Evolutionary conservation across 1,139 yeast species (phyloP).

Genomic region (Schizosaccharomyces versatilis): DNA sequence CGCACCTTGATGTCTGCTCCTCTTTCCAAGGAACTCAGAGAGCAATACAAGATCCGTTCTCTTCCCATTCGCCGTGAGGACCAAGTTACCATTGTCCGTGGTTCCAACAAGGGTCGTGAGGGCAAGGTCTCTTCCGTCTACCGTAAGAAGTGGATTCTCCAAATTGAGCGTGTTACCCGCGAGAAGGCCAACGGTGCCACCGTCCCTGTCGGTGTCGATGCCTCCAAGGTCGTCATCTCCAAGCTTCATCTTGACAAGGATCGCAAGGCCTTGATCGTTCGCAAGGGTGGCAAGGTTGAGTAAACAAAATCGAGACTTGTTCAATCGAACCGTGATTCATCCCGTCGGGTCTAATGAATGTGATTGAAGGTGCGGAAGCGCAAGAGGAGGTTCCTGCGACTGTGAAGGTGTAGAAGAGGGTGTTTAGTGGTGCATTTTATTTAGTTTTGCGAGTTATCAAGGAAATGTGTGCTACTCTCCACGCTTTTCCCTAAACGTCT

Average conservation of each 20-base stretch:
- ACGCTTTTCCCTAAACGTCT: background rate
- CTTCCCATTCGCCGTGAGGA: constrained; percentile 98
- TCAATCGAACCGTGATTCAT: background rate
- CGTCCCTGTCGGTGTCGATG: constrained; percentile 91
- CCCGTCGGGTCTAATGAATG: background rate
- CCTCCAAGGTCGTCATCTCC: constrained; percentile 97
- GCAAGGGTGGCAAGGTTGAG: constrained; percentile 48
- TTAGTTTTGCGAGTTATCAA: background rate
- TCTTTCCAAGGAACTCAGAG: constrained; percentile 95
- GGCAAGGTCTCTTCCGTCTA: constrained; percentile 95
- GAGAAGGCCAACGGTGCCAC: constrained; percentile 98
- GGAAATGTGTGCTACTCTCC: background rate
- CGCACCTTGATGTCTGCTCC: constrained; percentile 95
- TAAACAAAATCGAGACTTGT: constrained; percentile 1
- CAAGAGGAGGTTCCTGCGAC: background rate
- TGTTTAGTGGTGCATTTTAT: background rate
- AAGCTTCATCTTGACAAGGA: constrained; percentile 95
- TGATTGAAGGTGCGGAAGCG: background rate
- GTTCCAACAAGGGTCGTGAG: constrained; percentile 98
- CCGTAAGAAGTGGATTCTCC: constrained; percentile 95
- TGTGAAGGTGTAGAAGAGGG: background rate
- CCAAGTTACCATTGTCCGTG: constrained; percentile 89
- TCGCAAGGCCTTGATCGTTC: constrained; percentile 90
- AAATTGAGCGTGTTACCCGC: constrained; percentile 91
- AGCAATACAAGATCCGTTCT: constrained; percentile 68